Base-by-base conservation (phyloP, 2,329 filamentous ascomycete genomes). In the Amylocarpus encephaloides region DNA sequence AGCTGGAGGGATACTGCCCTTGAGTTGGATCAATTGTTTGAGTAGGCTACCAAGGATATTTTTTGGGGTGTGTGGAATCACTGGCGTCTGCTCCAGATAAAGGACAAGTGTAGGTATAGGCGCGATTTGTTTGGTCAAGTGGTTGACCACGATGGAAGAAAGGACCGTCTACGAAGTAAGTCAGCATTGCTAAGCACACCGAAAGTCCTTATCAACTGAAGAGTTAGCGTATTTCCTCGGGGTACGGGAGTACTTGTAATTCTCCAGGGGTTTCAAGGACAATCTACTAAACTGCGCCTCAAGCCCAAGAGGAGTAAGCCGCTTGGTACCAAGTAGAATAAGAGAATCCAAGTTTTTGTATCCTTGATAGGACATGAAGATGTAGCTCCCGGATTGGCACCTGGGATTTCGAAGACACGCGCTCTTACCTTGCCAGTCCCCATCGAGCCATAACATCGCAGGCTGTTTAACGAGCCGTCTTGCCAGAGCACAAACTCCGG, bases 1-100 rank as follows among this genome's bases (percentile, higher is more conserved):
- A 4, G 9, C 45, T 5, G 39, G 19, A 45, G 36, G 9, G 2
- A 38, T n/a, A 9, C 38, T 50, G 10, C 44, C 43, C 15, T 49
- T 52, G 26, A 55, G 40, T 35, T 55, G 51, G 22, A 54, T 39
- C 18, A 71, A 59, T 41, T 71, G 69, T 39, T 66, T 68, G 0
- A 68, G 40, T 2, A 71, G 43, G 36, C 58, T 65, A 0, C 60
- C 52, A 0, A 68, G 48, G 1, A 70, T 34, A 5, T 58, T 50
- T 12, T 52, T 42, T 7, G 43, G 43, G 2, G 47, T 48, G 1
- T 56, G 53, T 10, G 44, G 30, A 12, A 26, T 33, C 2, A 26
- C 10, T 22, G 49, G 39, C 13, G 43, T 49, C 18, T 54, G 51
- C 29, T 58, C 56, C 13, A 58, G 42, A 33, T 50, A 58, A 3